A percentile compares a stretch with the other conserved stretches of the same genome.
These are phyloP conservation scores for Argentina anserina DNA, from an alignment of 306 rosid species.

Conservation along the genomic window DNA sequence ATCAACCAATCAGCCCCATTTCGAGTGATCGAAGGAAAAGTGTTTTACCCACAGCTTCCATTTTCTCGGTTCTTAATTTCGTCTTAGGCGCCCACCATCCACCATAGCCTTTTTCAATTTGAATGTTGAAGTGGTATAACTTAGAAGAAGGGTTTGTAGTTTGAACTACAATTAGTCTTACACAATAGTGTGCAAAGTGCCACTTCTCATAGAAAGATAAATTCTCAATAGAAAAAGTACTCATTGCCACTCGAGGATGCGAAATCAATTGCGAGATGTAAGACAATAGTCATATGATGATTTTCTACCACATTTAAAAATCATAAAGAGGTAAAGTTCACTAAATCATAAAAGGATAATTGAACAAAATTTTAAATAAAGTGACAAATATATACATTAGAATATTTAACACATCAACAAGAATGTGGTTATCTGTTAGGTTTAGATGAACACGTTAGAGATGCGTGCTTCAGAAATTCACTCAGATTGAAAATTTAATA, in stretches of 20 bases:
- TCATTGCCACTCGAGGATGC: neutral
- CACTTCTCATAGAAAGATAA: neutral
- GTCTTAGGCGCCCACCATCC: neutral
- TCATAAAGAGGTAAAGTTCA: too few species aligned
- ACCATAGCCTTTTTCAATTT: neutral
- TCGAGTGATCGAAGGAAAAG: neutral
- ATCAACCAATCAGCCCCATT: neutral
- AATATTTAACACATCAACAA: too few species aligned
- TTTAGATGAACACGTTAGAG: neutral
- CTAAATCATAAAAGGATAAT: too few species aligned
- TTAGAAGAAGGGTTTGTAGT: neutral
- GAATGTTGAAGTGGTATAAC: neutral
- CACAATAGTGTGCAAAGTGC: neutral
- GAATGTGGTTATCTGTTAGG: too few species aligned
- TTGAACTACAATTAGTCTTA: neutral
- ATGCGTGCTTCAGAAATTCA: neutral
- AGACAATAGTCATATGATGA: neutral
- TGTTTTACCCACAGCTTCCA: neutral
- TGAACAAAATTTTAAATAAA: too few species aligned
- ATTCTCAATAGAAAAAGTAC: neutral
- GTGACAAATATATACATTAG: too few species aligned
- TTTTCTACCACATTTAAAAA: neutral
- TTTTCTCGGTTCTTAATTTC: neutral
- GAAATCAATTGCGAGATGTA: neutral
- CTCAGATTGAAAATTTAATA: too few species aligned